Evolutionary conservation across 2,329 filamentous ascomycete species (phyloP).

Genomic region (Trichophaea hybrida): DNA sequence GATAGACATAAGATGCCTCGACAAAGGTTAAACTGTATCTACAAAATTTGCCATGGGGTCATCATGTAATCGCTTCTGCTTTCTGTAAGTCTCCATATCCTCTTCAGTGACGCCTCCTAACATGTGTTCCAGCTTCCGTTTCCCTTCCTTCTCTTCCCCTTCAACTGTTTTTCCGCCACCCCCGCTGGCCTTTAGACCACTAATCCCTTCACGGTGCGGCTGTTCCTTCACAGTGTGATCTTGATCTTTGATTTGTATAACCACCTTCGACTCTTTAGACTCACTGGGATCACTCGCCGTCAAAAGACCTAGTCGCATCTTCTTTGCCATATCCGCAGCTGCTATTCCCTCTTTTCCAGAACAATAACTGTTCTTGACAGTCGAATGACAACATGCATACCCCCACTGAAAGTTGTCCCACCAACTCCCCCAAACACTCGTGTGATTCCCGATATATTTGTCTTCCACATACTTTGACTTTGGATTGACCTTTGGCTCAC

Average conservation of each 20-base stretch:
- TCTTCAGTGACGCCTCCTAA: conserved; percentile 63
- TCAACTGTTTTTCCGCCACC: conserved; percentile 26
- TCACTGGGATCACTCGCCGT: not conserved
- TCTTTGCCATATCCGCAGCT: conserved; percentile 64
- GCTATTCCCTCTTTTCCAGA: conserved; percentile 76
- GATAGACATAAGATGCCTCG: too few species aligned
- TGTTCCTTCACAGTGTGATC: conserved; percentile 29
- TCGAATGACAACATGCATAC: conserved; percentile 87
- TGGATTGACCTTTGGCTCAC: conserved; percentile 57
- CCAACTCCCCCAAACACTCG: conserved; percentile 89
- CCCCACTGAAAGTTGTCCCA: conserved; percentile 94
- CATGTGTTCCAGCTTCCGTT: conserved; percentile 66
- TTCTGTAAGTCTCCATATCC: conserved; percentile 73
- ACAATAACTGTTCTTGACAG: conserved; percentile 92
- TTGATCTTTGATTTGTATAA: conserved; percentile 22
- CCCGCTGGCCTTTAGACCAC: not conserved
- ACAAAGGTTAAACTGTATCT: conserved; percentile 29
- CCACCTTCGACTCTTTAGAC: conserved; percentile 14
- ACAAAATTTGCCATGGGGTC: conserved; percentile 80
- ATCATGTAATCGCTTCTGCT: conserved; percentile 55
- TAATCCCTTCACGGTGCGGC: conserved; percentile 24
- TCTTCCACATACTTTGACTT: conserved; percentile 91
- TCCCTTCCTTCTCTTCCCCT: conserved; percentile 36
- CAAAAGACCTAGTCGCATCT: conserved; percentile 24
- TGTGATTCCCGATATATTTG: conserved; percentile 78